Conservation (phyloP, 2,329 filamentous ascomycete genomes). For the Colletotrichum eremochloae region DNA sequence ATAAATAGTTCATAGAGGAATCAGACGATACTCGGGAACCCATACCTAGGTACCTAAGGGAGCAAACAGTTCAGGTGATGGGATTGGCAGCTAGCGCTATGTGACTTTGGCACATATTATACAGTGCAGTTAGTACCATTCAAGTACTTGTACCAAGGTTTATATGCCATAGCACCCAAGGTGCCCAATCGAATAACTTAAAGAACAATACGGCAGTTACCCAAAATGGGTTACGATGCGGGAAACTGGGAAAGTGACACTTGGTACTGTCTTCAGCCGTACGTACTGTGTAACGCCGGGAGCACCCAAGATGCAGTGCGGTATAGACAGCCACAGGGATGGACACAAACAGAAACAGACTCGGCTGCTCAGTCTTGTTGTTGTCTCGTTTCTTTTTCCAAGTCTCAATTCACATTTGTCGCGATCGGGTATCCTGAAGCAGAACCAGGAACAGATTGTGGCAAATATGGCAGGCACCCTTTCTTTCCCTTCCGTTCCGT, state of each 20-base stretch:
- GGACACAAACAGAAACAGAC: not conserved
- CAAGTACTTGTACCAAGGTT: too few relatives aligned
- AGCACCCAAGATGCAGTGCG: conserved; percentile 2
- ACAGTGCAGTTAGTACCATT: too few relatives aligned
- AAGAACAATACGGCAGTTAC: too few relatives aligned
- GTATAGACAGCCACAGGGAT: conserved; percentile 6
- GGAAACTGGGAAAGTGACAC: not conserved
- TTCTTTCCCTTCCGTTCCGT: not conserved
- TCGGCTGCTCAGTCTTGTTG: not conserved
- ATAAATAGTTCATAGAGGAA: too few relatives aligned
- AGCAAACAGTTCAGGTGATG: too few relatives aligned
- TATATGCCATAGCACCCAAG: too few relatives aligned
- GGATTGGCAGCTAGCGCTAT: too few relatives aligned
- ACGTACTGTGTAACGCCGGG: conserved; percentile 6
- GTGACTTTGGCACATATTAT: too few relatives aligned
- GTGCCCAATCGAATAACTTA: too few relatives aligned
- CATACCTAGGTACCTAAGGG: too few relatives aligned
- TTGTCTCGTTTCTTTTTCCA: conserved; percentile 17
- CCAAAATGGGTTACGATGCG: too few relatives aligned
- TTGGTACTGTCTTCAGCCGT: conserved; percentile 9
- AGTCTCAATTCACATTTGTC: conserved; percentile 6
- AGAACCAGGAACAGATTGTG: not conserved
- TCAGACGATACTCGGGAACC: too few relatives aligned
- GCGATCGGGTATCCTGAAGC: conserved; percentile 8
- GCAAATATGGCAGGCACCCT: not conserved